phyloP scores from a whole-genome alignment of 1,139 yeast species.

The Candida freyschussii region DNA sequence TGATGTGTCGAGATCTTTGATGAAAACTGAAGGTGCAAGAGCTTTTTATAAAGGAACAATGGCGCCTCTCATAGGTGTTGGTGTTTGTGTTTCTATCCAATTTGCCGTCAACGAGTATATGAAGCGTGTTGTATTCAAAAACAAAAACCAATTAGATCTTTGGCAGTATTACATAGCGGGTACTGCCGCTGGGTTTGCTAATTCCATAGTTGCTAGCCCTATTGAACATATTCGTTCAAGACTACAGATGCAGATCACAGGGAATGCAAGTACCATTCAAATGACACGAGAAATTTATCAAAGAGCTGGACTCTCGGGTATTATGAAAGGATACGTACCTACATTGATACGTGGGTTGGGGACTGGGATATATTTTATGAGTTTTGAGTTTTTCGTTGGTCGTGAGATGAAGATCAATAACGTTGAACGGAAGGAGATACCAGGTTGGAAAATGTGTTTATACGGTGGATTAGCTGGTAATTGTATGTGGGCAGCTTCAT shows the following conservation, averaged over 20 bases:
- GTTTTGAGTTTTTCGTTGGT: conserved; percentile 80
- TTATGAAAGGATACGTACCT: conserved; percentile 65
- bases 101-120: conserved; percentile 89
- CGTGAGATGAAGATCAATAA: conserved; percentile 43
- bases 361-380: conserved; percentile 81
- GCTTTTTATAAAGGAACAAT: conserved; percentile 90
- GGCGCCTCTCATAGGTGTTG: conserved; percentile 85
- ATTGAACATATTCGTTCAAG: conserved; percentile 91
- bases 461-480: conserved; percentile 88
- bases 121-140: conserved; percentile 66
- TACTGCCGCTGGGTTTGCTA: conserved; percentile 84
- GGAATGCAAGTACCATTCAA: conserved; percentile 67
- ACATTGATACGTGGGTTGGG: conserved; percentile 83
- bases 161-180: conserved; percentile 75
- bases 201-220: conserved; percentile 83
- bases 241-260: conserved; percentile 65
- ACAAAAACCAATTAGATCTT: conserved; percentile 32
- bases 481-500: conserved; percentile 73
- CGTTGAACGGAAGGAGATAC: conserved; percentile 57
- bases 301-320: conserved; percentile 57
- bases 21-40: conserved; percentile 67
- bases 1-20: conserved; percentile 66
- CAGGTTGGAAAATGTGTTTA: conserved; percentile 76
- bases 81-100: conserved; percentile 88
- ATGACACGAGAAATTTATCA: conserved; percentile 57